Evolutionary conservation across 2,329 filamentous ascomycete genomes (phyloP).

Genomic region (Ceratocystiopsis brevicomis): DNA sequence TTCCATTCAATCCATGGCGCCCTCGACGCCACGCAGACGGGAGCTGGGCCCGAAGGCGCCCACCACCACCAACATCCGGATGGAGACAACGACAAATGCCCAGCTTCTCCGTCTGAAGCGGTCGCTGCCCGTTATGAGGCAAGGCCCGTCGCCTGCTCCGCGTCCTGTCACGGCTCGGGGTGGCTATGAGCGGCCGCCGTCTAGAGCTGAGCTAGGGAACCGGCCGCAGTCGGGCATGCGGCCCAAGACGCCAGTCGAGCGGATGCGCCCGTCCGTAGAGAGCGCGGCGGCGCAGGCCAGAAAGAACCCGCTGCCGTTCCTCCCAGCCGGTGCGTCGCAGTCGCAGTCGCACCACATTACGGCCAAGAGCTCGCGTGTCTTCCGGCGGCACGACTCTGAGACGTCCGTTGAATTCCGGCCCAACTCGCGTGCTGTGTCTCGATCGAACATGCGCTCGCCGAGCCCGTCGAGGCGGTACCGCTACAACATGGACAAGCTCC

Average conservation of each 20-base stretch:
- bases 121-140: conserved; percentile 41
- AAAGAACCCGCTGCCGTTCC: conserved; percentile 51
- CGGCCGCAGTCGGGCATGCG: conserved; percentile 35
- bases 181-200: conserved; percentile 36
- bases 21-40: conserved; percentile 41
- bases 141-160: conserved; percentile 26
- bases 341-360: conserved; percentile 55
- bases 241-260: conserved; percentile 55
- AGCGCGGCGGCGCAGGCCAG: conserved; percentile 32
- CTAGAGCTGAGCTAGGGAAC: conserved; percentile 29
- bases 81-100: conserved; percentile 45
- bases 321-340: conserved; percentile 56
- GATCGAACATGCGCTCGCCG: conserved; percentile 39
- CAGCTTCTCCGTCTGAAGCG: conserved; percentile 47
- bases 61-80: conserved; percentile 28
- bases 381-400: conserved; percentile 72
- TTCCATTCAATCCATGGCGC: conserved; percentile 29
- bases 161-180: conserved; percentile 28
- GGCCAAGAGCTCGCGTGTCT: conserved; percentile 49
- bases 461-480: conserved; percentile 33
- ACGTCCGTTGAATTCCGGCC: conserved; percentile 39
- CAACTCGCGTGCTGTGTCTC: conserved; percentile 36
- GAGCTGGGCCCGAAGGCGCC: conserved; percentile 38
- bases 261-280: conserved; percentile 30
- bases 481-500: conserved; percentile 18